These are phyloP conservation scores for Fraxinus angustifolia DNA, from an alignment of 305 asterid genomes.

Conservation along the genomic window DNA sequence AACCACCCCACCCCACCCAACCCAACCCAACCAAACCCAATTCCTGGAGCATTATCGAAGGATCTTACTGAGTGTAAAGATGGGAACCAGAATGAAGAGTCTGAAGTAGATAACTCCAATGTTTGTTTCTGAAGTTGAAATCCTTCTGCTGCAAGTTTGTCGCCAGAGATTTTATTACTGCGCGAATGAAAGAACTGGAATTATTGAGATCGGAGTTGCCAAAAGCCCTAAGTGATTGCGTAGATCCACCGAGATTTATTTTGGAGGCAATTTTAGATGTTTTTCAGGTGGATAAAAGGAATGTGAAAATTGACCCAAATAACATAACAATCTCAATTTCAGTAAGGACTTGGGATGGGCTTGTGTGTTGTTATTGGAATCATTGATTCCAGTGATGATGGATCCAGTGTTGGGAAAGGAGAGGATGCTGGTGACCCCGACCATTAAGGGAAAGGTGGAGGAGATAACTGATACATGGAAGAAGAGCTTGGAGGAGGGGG, in stretches of 20 bases:
- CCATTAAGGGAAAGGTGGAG: constrained; percentile 66
- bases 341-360: constrained; percentile 92
- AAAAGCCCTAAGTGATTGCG: constrained; percentile 61
- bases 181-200: constrained; percentile 81
- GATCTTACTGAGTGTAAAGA: too few relatives aligned
- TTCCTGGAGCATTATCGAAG: too few relatives aligned
- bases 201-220: constrained; percentile 54
- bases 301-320: constrained; percentile 17
- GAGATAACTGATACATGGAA: constrained; percentile 90
- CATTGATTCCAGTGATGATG: constrained; percentile 82
- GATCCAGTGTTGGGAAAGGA: constrained; percentile 85
- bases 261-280: constrained; percentile 90
- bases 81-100: too few relatives aligned
- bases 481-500: constrained; percentile 94
- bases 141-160: constrained; percentile 49
- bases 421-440: constrained; percentile 93
- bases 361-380: constrained; percentile 86
- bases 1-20: too few relatives aligned
- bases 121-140: too few relatives aligned
- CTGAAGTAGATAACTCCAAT: too few relatives aligned
- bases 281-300: constrained; percentile 60
- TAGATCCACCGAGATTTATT: constrained; percentile 91
- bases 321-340: constrained; percentile 8
- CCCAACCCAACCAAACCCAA: too few relatives aligned
- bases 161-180: constrained; percentile 48